These are phyloP conservation scores for Mortierella sp. DNA, from an alignment of 371 early-diverging fungal genomes.

Conservation along the genomic window DNA sequence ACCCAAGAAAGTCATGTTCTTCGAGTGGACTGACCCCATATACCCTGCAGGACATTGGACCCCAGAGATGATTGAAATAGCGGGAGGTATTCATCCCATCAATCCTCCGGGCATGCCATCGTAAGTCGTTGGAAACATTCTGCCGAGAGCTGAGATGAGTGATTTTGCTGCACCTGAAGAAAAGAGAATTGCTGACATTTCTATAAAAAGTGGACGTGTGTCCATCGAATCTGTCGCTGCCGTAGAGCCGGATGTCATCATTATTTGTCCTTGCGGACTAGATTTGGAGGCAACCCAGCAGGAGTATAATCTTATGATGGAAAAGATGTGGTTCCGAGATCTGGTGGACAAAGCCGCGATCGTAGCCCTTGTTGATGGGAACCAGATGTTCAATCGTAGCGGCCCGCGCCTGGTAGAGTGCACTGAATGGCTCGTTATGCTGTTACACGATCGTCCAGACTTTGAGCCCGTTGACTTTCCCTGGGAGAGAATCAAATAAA, in stretches of 20 bases:
- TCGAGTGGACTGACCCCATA: slow-evolving; percentile 73
- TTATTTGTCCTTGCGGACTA: slow-evolving; percentile 61
- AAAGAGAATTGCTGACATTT: too few species aligned
- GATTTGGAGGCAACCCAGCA: slow-evolving; percentile 56
- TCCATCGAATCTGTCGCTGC: slow-evolving; percentile 36
- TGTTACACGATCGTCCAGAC: slow-evolving; percentile 70
- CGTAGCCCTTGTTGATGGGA: slow-evolving; percentile 58
- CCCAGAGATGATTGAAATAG: slow-evolving; percentile 65
- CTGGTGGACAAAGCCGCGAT: slow-evolving; percentile 38
- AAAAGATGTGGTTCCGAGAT: slow-evolving; percentile 55
- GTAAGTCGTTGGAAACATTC: slow-evolving; percentile 17
- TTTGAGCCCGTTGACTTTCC: slow-evolving; percentile 53
- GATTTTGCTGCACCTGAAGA: too few species aligned
- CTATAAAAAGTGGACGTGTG: slow-evolving; percentile 51
- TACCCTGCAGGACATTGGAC: slow-evolving; percentile 67
- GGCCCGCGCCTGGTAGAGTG: slow-evolving; percentile 64
- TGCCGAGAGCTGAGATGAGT: too few species aligned
- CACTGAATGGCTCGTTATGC: slow-evolving; percentile 80
- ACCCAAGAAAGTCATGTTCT: slow-evolving; percentile 59
- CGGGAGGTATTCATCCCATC: slow-evolving; percentile 66
- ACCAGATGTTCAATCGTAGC: slow-evolving; percentile 73
- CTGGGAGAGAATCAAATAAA: slow-evolving; percentile 51
- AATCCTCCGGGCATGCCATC: slow-evolving; percentile 50
- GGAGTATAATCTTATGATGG: slow-evolving; percentile 47
- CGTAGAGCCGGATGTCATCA: slow-evolving; percentile 51